These are phyloP conservation scores for Piper betle DNA, from an alignment of 164 flowering plant species.

Conservation along the genomic window DNA sequence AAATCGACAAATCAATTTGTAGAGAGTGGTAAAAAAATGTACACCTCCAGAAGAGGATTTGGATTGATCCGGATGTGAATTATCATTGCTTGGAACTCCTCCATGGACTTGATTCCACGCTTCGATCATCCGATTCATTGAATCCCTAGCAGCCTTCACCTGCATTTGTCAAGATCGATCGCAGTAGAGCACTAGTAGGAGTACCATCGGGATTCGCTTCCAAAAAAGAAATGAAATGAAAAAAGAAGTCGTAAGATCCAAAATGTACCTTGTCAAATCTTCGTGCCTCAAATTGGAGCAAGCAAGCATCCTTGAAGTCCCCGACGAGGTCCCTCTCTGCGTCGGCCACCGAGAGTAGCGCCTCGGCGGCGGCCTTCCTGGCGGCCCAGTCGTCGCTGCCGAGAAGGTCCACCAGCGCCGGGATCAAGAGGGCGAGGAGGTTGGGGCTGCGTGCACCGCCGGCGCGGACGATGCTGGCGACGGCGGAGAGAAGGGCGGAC, in stretches of 20 bases:
- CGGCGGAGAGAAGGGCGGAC: slow-evolving; percentile 40
- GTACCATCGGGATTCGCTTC: neutral
- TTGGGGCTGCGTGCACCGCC: slow-evolving; percentile 28
- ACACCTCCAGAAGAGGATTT: slow-evolving; percentile 60
- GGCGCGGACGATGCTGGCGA: slow-evolving; percentile 48
- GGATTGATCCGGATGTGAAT: slow-evolving; percentile 38
- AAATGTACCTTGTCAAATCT: slow-evolving; percentile 67
- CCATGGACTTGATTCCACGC: slow-evolving; percentile 8
- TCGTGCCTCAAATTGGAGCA: slow-evolving; percentile 48
- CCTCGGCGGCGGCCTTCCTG: slow-evolving; percentile 78
- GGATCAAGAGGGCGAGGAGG: slow-evolving; percentile 35
- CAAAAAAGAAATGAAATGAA: too few species aligned
- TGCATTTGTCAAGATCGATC: neutral
- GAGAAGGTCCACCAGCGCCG: slow-evolving; percentile 45
- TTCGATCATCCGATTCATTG: slow-evolving; percentile 11
- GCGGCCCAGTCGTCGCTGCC: slow-evolving; percentile 79
- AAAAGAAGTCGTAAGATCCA: too few species aligned
- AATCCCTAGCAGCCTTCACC: slow-evolving; percentile 12
- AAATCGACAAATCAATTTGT: too few species aligned
- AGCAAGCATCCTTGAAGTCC: slow-evolving; percentile 42
- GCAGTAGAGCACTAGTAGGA: neutral
- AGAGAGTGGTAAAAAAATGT: neutral
- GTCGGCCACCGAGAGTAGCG: slow-evolving; percentile 44
- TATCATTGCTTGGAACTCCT: neutral
- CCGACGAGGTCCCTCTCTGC: slow-evolving; percentile 43